These are phyloP conservation scores for Termitomyces sp. DNA, from an alignment of 768 basidiomycete genomes.

Conservation along the genomic window DNA sequence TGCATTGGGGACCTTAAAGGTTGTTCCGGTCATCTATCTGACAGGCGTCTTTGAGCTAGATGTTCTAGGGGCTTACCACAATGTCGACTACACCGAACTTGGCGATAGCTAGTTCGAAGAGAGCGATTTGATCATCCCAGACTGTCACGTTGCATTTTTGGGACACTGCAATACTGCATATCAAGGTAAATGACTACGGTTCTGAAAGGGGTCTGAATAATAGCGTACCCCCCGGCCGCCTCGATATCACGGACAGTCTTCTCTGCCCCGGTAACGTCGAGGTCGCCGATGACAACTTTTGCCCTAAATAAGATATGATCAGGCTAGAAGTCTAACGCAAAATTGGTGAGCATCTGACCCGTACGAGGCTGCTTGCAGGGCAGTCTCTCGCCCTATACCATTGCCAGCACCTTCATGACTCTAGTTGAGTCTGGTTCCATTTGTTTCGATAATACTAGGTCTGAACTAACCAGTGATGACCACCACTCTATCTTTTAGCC, in stretches of 20 bases:
- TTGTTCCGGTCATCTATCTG: background rate
- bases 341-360: conserved; percentile 31
- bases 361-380: conserved; percentile 45
- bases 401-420: conserved; percentile 38
- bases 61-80: conserved; percentile 35
- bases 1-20: conserved; percentile 44
- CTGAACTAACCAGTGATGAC: conserved; percentile 45
- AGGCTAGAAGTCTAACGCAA: background rate
- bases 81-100: conserved; percentile 49
- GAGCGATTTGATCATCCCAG: conserved; percentile 49
- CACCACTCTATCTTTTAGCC: conserved; percentile 43
- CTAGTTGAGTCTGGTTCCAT: background rate
- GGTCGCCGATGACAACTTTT: conserved; percentile 52
- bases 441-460: background rate
- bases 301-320: conserved; percentile 30
- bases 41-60: background rate
- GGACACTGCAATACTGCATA: conserved; percentile 35
- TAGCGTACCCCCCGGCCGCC: conserved; percentile 38
- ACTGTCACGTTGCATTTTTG: conserved; percentile 46
- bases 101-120: conserved; percentile 47
- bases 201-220: background rate
- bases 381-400: conserved; percentile 52
- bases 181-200: background rate
- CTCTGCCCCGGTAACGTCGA: conserved; percentile 36
- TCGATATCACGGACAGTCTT: conserved; percentile 37